Percentiles rank a stretch among this genome's conserved stretches.
Evolutionary conservation across 805 yeast genomes (phyloP).

Genomic region (Yarrowia porcina): DNA sequence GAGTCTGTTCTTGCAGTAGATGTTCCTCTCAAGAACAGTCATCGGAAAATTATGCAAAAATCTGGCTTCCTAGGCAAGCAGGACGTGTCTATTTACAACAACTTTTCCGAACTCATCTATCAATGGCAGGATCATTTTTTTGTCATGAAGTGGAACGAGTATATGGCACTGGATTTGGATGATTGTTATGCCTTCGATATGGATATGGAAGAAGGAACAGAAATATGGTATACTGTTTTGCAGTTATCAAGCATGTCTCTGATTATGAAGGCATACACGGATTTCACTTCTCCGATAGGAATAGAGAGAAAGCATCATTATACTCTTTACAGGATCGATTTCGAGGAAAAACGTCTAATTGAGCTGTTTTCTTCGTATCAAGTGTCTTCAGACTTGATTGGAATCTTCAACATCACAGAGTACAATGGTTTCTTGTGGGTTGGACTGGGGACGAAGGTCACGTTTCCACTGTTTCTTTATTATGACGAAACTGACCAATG

Average conservation of each 20-base stretch:
- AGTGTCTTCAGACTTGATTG: background rate
- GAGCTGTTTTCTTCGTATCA: background rate
- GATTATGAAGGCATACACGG: background rate
- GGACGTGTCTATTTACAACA: slow-evolving; percentile 1
- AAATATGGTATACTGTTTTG: background rate
- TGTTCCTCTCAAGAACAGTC: background rate
- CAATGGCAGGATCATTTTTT: background rate
- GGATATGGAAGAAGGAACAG: background rate
- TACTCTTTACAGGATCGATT: background rate
- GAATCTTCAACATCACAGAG: background rate
- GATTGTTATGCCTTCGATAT: background rate
- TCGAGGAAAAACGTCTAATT: background rate
- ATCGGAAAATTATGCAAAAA: background rate
- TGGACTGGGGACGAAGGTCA: background rate
- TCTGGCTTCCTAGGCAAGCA: background rate
- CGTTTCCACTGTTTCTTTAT: background rate
- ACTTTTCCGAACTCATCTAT: background rate
- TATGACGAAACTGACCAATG: background rate
- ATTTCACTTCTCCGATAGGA: background rate
- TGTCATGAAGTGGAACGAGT: background rate
- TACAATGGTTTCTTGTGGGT: background rate
- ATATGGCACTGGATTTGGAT: background rate
- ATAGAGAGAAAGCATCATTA: background rate
- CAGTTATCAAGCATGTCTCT: background rate
- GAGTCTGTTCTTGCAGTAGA: background rate